Evolutionary conservation across 345 rosid genomes (phyloP).

Genomic region (Diplotaxis tenuifolia): DNA sequence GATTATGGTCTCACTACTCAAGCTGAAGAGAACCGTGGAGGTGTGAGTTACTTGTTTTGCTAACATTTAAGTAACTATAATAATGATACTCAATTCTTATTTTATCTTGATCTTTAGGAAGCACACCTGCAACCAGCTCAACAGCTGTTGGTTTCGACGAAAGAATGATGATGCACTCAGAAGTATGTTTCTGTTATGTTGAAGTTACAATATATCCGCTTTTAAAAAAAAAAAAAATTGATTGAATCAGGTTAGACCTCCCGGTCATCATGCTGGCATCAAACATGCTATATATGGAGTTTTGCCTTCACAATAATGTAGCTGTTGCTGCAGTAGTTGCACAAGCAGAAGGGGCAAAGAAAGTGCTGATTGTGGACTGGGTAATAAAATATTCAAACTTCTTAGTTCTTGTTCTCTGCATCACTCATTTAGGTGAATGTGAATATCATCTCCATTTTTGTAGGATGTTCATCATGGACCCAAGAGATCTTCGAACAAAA

Average conservation of each 20-base stretch:
- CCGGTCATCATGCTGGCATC: conserved; percentile 99
- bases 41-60: conserved; percentile 21
- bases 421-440: background rate
- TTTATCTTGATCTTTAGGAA: conserved; percentile 23
- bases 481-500: conserved; percentile 89
- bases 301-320: conserved; percentile 99
- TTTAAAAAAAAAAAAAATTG: background rate
- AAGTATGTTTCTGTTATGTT: conserved; percentile 55
- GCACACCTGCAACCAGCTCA: conserved; percentile 40
- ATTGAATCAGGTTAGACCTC: conserved; percentile 81
- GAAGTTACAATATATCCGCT: conserved; percentile 2
- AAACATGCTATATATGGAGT: conserved; percentile 92
- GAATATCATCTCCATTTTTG: conserved; percentile 11
- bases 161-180: conserved; percentile 94
- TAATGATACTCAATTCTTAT: no score
- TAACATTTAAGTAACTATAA: no score
- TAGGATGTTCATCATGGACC: conserved; percentile 99
- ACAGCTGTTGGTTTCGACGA: conserved; percentile 89
- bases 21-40: conserved; percentile 45
- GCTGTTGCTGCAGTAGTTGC: conserved; percentile 94
- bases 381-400: conserved; percentile 38
- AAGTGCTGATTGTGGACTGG: conserved; percentile 94
- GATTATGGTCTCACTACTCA: conserved; percentile 39
- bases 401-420: background rate
- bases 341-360: conserved; percentile 88